Evolutionary conservation across 108 stramenopile genomes (phyloP), one percentile per base, ranked within the genome.

Genomic region (Cyclotella cryptica): DNA sequence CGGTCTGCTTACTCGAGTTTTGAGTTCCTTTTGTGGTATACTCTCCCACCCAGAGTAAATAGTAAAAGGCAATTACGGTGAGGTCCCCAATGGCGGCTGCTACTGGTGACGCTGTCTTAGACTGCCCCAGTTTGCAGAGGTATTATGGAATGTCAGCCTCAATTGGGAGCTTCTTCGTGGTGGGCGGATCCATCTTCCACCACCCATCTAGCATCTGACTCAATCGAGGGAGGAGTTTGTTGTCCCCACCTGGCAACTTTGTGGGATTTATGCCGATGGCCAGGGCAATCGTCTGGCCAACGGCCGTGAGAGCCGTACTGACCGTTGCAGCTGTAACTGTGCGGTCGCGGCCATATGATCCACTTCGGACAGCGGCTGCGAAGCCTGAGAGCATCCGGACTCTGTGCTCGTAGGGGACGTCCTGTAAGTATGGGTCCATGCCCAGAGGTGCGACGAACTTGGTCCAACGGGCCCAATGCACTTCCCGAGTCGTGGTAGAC

Each of bases 31-130:
- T 71, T 0, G 54, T 42, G 11, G 73, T 64, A 60, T 74, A 74
- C 35, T 74, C 73, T 0, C 63, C 73, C 14, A 74, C 29, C 2
- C 47, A 18, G 1, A 64, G 12, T 0, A 74, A 29, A n/a, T 65
- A 65, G 41, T 65, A 74, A 42, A 47, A 74, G 43, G 73, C 64
- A 39, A 74, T 66, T 1, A 74, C 3, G 0, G 49, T 8, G 0
- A 45, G 7, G 8, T 66, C 62, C 26, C 57, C 71, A 1, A 35
- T 6, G 2, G 35, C 8, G 18, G 55, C 21, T 5, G 13, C 71
- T 46, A 46, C 22, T 24, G n/a, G 6, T 22, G 13, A 15, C 21
- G 35, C 66, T 26, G 1, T 19, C 66, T 47, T 14, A 2, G 6
- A 8, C 6, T 51, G 17, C 49, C 66, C 71, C 24, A 39, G 0